Conservation (phyloP, 306 rosid species). For the Quillaja saponaria region DNA sequence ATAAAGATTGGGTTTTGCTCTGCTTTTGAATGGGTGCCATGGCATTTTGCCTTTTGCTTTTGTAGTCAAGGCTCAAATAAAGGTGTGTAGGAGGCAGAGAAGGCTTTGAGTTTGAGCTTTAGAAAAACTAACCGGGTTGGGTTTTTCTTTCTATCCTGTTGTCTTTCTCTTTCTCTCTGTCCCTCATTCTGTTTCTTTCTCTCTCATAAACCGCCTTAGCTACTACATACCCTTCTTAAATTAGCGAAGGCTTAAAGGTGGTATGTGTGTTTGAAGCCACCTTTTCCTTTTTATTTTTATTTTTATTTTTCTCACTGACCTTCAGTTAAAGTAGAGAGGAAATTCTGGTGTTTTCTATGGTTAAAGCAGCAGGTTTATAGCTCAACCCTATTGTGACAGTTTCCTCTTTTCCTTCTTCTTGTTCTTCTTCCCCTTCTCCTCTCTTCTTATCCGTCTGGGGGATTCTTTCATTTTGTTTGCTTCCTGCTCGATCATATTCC, state of each 20-base stretch:
- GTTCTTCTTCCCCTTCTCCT: constrained; percentile 5
- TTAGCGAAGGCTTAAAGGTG: constrained; percentile 56
- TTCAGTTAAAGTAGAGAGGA: constrained; percentile 72
- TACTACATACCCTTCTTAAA: constrained; percentile 46
- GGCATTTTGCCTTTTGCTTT: constrained; percentile 75
- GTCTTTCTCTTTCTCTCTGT: not conserved
- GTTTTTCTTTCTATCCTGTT: constrained; percentile 19
- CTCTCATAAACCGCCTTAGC: constrained; percentile 36
- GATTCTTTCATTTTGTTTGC: not conserved
- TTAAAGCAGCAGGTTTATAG: constrained; percentile 74
- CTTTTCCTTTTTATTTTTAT: constrained; percentile 49
- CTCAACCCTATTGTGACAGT: constrained; percentile 42
- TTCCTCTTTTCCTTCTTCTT: constrained; percentile 44
- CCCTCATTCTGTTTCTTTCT: constrained; percentile 22
- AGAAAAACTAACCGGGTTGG: constrained; percentile 27
- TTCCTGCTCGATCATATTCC: constrained; percentile 31
- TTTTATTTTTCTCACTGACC: constrained; percentile 34
- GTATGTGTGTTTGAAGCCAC: constrained; percentile 44
- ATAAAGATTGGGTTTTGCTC: constrained; percentile 28
- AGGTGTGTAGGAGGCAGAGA: constrained; percentile 45
- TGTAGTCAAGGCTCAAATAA: constrained; percentile 79
- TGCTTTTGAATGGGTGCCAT: constrained; percentile 42
- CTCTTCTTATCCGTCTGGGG: constrained; percentile 3
- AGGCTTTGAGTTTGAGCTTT: constrained; percentile 35
- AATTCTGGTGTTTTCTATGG: constrained; percentile 54